Percentiles rank a stretch among this genome's conserved stretches.
These are phyloP conservation scores for Solanum chacoense DNA, from an alignment of 305 asterid species.

Conservation along the genomic window DNA sequence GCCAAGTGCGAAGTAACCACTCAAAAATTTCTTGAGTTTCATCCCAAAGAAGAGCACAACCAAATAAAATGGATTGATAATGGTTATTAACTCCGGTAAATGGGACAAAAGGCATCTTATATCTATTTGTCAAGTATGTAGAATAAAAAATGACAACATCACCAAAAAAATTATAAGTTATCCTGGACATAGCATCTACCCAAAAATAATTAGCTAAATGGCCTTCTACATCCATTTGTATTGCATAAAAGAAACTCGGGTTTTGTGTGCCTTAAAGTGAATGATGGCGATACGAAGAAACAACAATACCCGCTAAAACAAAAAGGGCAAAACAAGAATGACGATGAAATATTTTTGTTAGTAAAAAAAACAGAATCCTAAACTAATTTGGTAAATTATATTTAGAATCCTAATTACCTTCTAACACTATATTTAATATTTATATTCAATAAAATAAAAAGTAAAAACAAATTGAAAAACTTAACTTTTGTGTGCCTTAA, in stretches of 20 bases:
- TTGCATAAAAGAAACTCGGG: neutral
- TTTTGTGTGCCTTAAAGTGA: neutral
- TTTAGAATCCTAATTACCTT: neutral
- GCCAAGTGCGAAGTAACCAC: neutral
- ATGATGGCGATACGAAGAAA: neutral
- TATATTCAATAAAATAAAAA: too few species aligned
- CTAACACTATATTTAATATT: neutral
- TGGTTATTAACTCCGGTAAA: neutral
- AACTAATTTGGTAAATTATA: too few species aligned
- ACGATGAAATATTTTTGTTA: too few species aligned
- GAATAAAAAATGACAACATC: neutral
- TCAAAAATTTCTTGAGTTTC: neutral
- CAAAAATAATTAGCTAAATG: neutral
- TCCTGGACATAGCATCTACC: neutral
- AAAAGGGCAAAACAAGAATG: too few species aligned
- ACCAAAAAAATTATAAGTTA: neutral
- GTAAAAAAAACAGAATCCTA: neutral
- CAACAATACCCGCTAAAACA: neutral
- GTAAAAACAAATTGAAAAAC: too few species aligned
- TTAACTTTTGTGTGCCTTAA: too few species aligned
- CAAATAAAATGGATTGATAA: neutral
- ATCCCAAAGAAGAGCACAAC: neutral
- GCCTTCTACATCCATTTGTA: neutral
- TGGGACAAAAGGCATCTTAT: neutral
- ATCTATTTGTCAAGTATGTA: neutral